phyloP scores from a whole-genome alignment of 768 basidiomycete genomes.

The Solioccasus polychromus region DNA sequence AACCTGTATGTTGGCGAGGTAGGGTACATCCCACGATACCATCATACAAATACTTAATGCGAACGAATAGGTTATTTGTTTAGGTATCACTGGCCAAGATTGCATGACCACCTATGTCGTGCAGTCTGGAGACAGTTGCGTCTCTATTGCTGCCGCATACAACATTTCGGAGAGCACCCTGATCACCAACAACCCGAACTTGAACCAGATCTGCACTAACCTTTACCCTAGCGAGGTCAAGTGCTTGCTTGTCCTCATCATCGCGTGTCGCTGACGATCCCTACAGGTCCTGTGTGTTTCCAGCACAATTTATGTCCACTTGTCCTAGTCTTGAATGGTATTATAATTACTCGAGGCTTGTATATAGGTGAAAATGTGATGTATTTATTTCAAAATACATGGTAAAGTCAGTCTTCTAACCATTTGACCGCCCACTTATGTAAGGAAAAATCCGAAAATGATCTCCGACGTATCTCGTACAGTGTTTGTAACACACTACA shows the following conservation, averaged over 20 bases:
- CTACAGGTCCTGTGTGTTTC: conserved; percentile 27
- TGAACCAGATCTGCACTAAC: conserved; percentile 50
- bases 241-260: background rate
- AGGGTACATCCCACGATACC: background rate
- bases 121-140: conserved; percentile 50
- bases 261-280: background rate
- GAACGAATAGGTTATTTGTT: conserved; percentile 45
- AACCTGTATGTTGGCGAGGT: conserved; percentile 57
- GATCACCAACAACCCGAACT: conserved; percentile 62
- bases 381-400: too few species aligned
- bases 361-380: too few species aligned
- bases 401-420: too few species aligned
- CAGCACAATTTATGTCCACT: conserved; percentile 23
- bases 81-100: conserved; percentile 55
- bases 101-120: conserved; percentile 52
- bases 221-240: conserved; percentile 59
- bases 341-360: too few species aligned
- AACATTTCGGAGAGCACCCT: conserved; percentile 47
- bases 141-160: conserved; percentile 36
- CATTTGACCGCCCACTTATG: too few species aligned
- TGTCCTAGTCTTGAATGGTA: conserved; percentile 5
- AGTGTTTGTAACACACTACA: too few species aligned
- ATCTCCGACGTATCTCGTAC: too few species aligned
- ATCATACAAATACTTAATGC: background rate
- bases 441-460: too few species aligned